These are phyloP conservation scores for Cadophora malorum DNA, from an alignment of 2,329 filamentous ascomycete genomes.

Conservation along the genomic window DNA sequence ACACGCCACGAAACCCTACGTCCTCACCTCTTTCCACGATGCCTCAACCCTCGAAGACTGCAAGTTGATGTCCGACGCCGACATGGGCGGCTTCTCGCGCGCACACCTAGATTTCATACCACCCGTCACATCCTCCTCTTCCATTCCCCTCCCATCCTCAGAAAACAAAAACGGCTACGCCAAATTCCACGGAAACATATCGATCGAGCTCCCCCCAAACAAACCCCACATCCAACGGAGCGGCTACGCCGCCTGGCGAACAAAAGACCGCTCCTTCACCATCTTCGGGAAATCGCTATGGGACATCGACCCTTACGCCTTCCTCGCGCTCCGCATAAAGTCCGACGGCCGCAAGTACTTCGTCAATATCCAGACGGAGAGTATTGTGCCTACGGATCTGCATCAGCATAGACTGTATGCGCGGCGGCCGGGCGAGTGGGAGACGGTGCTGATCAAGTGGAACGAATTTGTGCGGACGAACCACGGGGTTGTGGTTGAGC, in stretches of 20 bases:
- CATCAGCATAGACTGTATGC: slow-evolving; percentile 92
- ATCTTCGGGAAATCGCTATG: slow-evolving; percentile 87
- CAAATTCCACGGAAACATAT: slow-evolving; percentile 87
- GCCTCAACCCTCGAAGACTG: slow-evolving; percentile 56
- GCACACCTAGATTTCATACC: slow-evolving; percentile 65
- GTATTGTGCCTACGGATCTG: slow-evolving; percentile 90
- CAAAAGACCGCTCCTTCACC: slow-evolving; percentile 75
- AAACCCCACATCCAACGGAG: slow-evolving; percentile 76
- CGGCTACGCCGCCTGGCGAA: slow-evolving; percentile 91
- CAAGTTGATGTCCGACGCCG: slow-evolving; percentile 85
- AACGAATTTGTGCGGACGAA: slow-evolving; percentile 95
- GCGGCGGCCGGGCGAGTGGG: slow-evolving; percentile 84
- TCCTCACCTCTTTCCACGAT: slow-evolving; percentile 68
- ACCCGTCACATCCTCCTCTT: slow-evolving; percentile 33
- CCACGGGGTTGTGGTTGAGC: slow-evolving; percentile 88
- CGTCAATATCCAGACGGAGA: slow-evolving; percentile 94
- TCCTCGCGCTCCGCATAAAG: slow-evolving; percentile 86
- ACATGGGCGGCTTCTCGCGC: slow-evolving; percentile 85
- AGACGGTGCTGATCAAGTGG: slow-evolving; percentile 91
- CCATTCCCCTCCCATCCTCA: slow-evolving; percentile 25
- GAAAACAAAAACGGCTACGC: slow-evolving; percentile 61
- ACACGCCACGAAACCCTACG: slow-evolving; percentile 66
- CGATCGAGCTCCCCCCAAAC: slow-evolving; percentile 79
- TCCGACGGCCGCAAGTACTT: slow-evolving; percentile 93
- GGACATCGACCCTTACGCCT: slow-evolving; percentile 89